Percentiles rank a stretch among this genome's conserved stretches.
Conservation (phyloP, 2,329 filamentous ascomycete genomes). For the Metarhizium rileyi region DNA sequence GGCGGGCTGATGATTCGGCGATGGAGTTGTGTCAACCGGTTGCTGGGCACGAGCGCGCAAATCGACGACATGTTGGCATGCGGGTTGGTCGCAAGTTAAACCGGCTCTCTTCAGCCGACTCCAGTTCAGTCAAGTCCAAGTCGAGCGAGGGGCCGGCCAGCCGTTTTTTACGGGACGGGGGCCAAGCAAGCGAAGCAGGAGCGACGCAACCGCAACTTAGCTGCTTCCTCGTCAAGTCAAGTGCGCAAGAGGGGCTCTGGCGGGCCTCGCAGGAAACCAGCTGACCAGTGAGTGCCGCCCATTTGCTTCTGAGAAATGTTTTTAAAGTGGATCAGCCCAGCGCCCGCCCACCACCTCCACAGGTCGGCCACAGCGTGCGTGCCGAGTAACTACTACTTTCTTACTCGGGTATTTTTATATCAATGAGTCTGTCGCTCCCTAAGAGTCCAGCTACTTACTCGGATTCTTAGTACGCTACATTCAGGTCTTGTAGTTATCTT, state of each 20-base stretch:
- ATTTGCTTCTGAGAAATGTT: not conserved
- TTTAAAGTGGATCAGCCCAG: not conserved
- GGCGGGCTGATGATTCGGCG: not conserved
- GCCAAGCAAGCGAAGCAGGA: not conserved
- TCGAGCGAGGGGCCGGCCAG: not conserved
- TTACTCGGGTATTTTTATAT: too few relatives aligned
- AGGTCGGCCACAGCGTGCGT: not conserved
- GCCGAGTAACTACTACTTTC: too few relatives aligned
- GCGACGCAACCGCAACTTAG: not conserved
- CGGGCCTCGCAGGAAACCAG: not conserved
- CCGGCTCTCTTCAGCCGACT: not conserved
- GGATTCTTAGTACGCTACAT: too few relatives aligned
- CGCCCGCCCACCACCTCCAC: not conserved
- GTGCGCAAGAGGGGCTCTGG: not conserved
- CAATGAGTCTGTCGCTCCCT: too few relatives aligned
- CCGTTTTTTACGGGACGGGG: constrained; percentile 1
- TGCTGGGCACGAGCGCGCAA: not conserved
- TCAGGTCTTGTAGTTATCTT: too few relatives aligned
- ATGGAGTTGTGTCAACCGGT: constrained; percentile 1
- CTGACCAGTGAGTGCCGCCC: not conserved
- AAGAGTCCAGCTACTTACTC: too few relatives aligned
- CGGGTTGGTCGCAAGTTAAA: not conserved
- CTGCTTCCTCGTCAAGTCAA: not conserved
- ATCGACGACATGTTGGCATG: too few relatives aligned
- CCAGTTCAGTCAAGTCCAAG: too few relatives aligned